phyloP scores from a whole-genome alignment of 2,329 filamentous ascomycete species.

The Claviceps pusilla region DNA sequence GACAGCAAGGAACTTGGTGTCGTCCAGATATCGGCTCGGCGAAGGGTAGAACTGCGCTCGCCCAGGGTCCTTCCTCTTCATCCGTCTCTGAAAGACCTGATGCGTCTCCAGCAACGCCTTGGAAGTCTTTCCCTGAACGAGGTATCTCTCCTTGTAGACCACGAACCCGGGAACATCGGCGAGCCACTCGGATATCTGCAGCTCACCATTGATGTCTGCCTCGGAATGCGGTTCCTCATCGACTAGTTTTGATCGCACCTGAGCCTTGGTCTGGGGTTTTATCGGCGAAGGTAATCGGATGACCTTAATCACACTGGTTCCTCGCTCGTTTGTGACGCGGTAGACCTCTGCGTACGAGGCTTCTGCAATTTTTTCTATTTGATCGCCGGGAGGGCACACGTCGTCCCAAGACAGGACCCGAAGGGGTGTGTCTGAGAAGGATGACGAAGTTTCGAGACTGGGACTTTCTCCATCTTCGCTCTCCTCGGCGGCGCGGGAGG shows the following conservation, averaged over 20 bases:
- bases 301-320: constrained; percentile 50
- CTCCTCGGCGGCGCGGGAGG: not conserved
- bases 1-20: constrained; percentile 44
- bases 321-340: constrained; percentile 41
- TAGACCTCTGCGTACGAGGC: constrained; percentile 54
- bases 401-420: constrained; percentile 40
- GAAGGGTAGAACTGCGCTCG: constrained; percentile 47
- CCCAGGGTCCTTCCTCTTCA: constrained; percentile 40
- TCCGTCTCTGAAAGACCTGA: constrained; percentile 37
- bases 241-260: constrained; percentile 37
- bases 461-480: constrained; percentile 6
- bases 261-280: constrained; percentile 40
- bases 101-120: constrained; percentile 43
- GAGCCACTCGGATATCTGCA: constrained; percentile 48
- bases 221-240: constrained; percentile 44
- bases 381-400: constrained; percentile 36
- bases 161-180: constrained; percentile 51
- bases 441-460: not conserved
- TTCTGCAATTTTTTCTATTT: constrained; percentile 49
- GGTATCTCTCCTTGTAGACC: constrained; percentile 48
- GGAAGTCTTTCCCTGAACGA: constrained; percentile 41
- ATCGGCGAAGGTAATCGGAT: constrained; percentile 45
- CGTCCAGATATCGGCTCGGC: constrained; percentile 42
- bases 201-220: constrained; percentile 40
- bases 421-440: constrained; percentile 14